Base-by-base conservation (phyloP, 2,329 filamentous ascomycete genomes). In the Diaporthe batatas region DNA sequence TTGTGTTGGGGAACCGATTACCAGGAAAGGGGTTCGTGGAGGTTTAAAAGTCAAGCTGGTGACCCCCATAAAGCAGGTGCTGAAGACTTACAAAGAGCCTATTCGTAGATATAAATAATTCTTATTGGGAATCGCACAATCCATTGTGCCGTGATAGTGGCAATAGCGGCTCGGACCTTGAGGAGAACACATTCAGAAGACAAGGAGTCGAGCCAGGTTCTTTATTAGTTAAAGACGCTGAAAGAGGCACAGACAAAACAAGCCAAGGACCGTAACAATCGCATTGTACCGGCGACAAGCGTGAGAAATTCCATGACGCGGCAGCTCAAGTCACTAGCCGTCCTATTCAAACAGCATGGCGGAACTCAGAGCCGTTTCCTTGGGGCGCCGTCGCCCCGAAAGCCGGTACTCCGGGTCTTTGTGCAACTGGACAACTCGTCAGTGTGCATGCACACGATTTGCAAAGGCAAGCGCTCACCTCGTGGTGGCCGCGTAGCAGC, bases 401-500 rank as follows among this genome's bases (percentile, higher is more conserved):
- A 6, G 6, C 14, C 32, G 67, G 67, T 10, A 44, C 42, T 1
- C 29, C 62, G n/a, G 73, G 68, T 21, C 62, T 68, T 49, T 73
- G 62, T 12, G 57, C 72, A 10, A 57, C 72, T 71, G 25, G 18
- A 47, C 6, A 3, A 18, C 53, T 32, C 3, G 23, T 75, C 32
- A 75, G 68, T 32, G 16, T 14, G 29, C 18, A 29, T 3, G 34
- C 21, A 7, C 1, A 42, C 14, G 32, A 44, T 14, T 14, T 42
- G 32, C 6, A 23, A 10, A 49, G 49, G 49, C 21, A 39, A n/a
- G 8, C 25, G 12, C 36, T 47, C 53, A 73, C 73, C 73, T 44
- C 64, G 54, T 47, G 73, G 54, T 47, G 73, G 73, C 32, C 73
- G 68, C 36, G 51, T 25, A 21, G 62, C 21, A 4, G 68, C 44